Conservation (phyloP, 305 asterid genomes). For the Monarda citriodora region DNA sequence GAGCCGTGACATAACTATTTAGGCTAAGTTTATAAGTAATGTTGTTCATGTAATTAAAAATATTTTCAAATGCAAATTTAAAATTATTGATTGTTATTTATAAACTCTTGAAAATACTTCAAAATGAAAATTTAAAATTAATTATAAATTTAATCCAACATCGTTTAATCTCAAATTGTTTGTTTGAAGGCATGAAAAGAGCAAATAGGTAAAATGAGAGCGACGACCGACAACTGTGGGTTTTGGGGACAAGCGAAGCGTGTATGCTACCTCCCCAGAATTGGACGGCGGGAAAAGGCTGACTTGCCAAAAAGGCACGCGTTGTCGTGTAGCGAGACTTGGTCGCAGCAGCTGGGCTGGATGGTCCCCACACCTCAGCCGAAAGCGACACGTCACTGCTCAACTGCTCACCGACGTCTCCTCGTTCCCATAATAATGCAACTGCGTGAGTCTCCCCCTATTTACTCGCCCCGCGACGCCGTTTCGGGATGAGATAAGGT, state of each 20-base stretch:
- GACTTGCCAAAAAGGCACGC: constrained; percentile 40
- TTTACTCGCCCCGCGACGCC: constrained; percentile 25
- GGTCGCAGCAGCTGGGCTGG: constrained; percentile 21
- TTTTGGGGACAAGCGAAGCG: constrained; percentile 1
- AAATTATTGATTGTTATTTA: too few relatives aligned
- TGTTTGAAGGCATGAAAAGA: too few relatives aligned
- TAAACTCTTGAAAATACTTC: too few relatives aligned
- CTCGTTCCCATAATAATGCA: constrained; percentile 7
- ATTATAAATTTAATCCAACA: too few relatives aligned
- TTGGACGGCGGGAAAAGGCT: constrained; percentile 14
- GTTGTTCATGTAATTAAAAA: too few relatives aligned
- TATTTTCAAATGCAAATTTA: too few relatives aligned
- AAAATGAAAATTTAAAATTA: too few relatives aligned
- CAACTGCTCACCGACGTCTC: constrained; percentile 31
- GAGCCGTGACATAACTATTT: too few relatives aligned
- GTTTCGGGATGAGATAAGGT: not conserved
- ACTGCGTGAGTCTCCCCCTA: not conserved
- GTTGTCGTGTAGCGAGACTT: constrained; percentile 48
- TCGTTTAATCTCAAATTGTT: too few relatives aligned
- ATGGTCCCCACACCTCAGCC: constrained; percentile 27
- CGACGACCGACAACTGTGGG: not conserved
- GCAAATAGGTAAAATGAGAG: not conserved
- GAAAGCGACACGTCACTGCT: constrained; percentile 41
- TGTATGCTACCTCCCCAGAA: not conserved
- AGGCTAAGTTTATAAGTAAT: too few relatives aligned